phyloP scores from a whole-genome alignment of 2,329 filamentous ascomycete species.

The Cryphonectria japonica region DNA sequence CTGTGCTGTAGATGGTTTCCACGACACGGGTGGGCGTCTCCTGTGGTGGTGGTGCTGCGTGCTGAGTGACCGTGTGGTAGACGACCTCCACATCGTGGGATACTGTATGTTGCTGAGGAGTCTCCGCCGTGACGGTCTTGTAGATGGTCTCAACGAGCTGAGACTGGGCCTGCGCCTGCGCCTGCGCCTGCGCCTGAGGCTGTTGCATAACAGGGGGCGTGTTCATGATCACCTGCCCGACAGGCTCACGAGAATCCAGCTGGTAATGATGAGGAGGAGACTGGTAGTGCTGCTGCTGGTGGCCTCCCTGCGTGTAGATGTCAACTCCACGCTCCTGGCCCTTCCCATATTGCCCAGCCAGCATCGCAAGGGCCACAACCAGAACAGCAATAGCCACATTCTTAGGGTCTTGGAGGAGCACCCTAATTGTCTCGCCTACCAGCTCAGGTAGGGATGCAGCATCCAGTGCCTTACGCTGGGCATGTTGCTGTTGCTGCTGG shows the following conservation, averaged over 20 bases:
- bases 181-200: slow-evolving; percentile 12
- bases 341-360: slow-evolving; percentile 41
- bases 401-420: slow-evolving; percentile 61
- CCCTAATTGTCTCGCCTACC: slow-evolving; percentile 55
- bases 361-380: slow-evolving; percentile 55
- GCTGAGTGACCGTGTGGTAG: slow-evolving; percentile 22
- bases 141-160: slow-evolving; percentile 26
- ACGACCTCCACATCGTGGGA: slow-evolving; percentile 18
- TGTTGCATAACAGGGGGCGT: slow-evolving; percentile 15
- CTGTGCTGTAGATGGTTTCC: slow-evolving; percentile 30
- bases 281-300: slow-evolving; percentile 21
- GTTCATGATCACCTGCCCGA: slow-evolving; percentile 18
- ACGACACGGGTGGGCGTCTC: slow-evolving; percentile 22
- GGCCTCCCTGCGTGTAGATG: slow-evolving; percentile 12
- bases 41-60: slow-evolving; percentile 8
- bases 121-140: slow-evolving; percentile 17
- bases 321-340: slow-evolving; percentile 38
- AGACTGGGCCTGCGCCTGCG: background rate
- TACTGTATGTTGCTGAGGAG: slow-evolving; percentile 10
- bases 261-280: slow-evolving; percentile 19
- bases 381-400: slow-evolving; percentile 62
- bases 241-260: slow-evolving; percentile 24
- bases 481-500: slow-evolving; percentile 37
- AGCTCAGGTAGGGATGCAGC: slow-evolving; percentile 57
- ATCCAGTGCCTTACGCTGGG: slow-evolving; percentile 39